Conservation (phyloP, 2,329 filamentous ascomycete species). For the Chrysoporthe deuterocubensis region DNA sequence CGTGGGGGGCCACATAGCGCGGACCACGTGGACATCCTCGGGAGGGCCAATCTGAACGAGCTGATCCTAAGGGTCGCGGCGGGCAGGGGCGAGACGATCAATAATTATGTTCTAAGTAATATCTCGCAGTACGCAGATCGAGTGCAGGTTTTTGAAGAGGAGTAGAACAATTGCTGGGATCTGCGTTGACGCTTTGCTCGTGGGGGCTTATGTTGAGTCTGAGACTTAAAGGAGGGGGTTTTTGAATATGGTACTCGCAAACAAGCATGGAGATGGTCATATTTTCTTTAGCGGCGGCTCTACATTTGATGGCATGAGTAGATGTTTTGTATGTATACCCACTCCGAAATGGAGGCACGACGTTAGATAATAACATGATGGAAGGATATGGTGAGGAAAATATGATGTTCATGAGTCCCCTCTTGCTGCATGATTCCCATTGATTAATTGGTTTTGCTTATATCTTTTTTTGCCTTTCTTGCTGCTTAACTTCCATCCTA, state of each 20-base stretch:
- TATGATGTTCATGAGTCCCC: not conserved
- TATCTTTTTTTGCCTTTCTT: too few relatives aligned
- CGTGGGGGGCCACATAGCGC: conserved; percentile 73
- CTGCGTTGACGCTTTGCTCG: too few relatives aligned
- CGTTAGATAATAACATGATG: not conserved
- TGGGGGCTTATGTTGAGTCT: too few relatives aligned
- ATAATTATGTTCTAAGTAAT: conserved; percentile 77
- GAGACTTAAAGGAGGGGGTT: not conserved
- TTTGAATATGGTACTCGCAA: not conserved
- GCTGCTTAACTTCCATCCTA: too few relatives aligned
- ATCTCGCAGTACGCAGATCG: conserved; percentile 82
- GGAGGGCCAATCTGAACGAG: conserved; percentile 86
- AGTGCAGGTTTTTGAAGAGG: conserved; percentile 79
- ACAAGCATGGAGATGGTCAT: not conserved
- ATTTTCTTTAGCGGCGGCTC: not conserved
- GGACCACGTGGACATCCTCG: conserved; percentile 96
- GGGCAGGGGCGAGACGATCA: conserved; percentile 79
- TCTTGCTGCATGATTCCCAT: not conserved
- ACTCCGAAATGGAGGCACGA: conserved; percentile 14
- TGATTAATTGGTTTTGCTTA: too few relatives aligned
- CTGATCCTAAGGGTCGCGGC: conserved; percentile 85
- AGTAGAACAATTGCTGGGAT: conserved; percentile 10
- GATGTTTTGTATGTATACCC: conserved; percentile 21
- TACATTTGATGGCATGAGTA: conserved; percentile 15
- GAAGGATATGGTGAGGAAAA: not conserved